Evolutionary conservation across 768 basidiomycete species (phyloP), one percentile per base, ranked within the genome.

Genomic region (Russula compacta): DNA sequence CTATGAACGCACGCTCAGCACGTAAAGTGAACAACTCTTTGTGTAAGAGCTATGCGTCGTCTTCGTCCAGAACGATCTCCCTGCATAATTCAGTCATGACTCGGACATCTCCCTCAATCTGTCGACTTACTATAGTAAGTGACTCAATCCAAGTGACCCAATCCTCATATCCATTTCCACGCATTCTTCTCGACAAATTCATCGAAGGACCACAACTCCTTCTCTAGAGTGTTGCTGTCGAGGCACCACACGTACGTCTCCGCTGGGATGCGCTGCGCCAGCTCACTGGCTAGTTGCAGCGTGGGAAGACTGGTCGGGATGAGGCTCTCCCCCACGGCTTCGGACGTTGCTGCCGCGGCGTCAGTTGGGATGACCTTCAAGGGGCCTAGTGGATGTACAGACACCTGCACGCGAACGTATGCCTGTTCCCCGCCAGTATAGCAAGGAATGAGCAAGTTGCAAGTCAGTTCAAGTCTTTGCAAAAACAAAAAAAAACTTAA

Each of bases 171-270:
- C 92, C 93, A 95, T 59, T 86, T 86, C 79, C 82, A 83, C 2
- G 89, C 85, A 64, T 83, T 88, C 35, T 87, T 80, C 67, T 74
- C 72, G 35, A 95, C 78, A 68, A 97, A 97, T 3, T 84, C 81
- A n/a, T 84, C 82, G 68, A 87, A 94, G 0, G 83, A 80, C 95
- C 95, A 98, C 4, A 89, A 72, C 35, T 77, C 76, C 0, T 82
- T 75, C 29, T 81, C 75, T 8, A 98, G 74, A 7, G 71, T 62
- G 0, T 67, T 64, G 7, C 80, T 24, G 0, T 73, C 69, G 3
- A 74, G 72, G 32, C 70, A 71, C 80, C 84, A 95, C 24, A 92
- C 77, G 68, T 97, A 98, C 3, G 87, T 85, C 62, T 89, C 78
- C 0, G 80, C 85, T n/a, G 76, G 67, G 0, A 84, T 67, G 0